phyloP scores from a whole-genome alignment of 108 stramenopile species.

The Discostella stelligeroides region DNA sequence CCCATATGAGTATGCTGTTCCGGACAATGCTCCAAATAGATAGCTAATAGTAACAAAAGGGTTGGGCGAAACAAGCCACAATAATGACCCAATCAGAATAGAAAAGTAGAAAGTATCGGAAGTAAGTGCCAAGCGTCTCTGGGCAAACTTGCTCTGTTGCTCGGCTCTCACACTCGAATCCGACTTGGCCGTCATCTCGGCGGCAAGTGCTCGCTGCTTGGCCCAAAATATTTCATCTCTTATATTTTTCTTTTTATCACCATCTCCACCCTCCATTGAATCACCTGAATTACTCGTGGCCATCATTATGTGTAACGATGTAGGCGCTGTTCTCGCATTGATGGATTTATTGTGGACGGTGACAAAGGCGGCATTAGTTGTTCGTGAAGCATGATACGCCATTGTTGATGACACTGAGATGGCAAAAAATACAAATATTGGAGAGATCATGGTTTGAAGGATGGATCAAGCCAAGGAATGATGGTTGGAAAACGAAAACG shows the following conservation, averaged over 20 bases:
- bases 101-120: slow-evolving; percentile 70
- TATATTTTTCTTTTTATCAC: slow-evolving; percentile 19
- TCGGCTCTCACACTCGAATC: slow-evolving; percentile 43
- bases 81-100: slow-evolving; percentile 60
- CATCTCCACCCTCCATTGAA: slow-evolving; percentile 16
- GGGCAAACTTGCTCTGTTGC: slow-evolving; percentile 56
- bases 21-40: slow-evolving; percentile 73
- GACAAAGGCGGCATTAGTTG: background rate
- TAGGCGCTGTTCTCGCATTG: background rate
- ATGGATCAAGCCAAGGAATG: background rate
- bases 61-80: slow-evolving; percentile 66
- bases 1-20: slow-evolving; percentile 82
- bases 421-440: no score
- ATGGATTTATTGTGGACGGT: slow-evolving; percentile 1
- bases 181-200: slow-evolving; percentile 56
- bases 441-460: slow-evolving; percentile 1
- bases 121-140: slow-evolving; percentile 56
- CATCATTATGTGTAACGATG: background rate
- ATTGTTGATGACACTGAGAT: slow-evolving; percentile 1
- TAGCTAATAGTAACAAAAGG: slow-evolving; percentile 76
- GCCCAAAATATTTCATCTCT: slow-evolving; percentile 66
- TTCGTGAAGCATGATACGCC: background rate
- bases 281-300: background rate
- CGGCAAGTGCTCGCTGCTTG: slow-evolving; percentile 63
- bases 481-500: no score